Percentiles rank a stretch among this genome's conserved stretches.
phyloP scores from a whole-genome alignment of 148 eudicot genomes.

The Cornus kousa region DNA sequence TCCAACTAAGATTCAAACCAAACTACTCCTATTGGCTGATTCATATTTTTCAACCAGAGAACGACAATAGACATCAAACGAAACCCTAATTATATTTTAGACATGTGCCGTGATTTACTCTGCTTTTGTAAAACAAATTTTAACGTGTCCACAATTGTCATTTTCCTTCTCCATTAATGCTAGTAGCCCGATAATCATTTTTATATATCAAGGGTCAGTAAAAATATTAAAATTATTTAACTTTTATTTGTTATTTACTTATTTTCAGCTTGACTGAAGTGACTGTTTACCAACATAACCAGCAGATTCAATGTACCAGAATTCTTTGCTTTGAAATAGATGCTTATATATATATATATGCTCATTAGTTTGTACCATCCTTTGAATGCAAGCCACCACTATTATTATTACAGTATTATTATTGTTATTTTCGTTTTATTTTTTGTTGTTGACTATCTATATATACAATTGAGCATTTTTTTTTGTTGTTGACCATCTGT shows the following conservation, averaged over 20 bases:
- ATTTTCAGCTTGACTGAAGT: no score
- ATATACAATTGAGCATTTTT: constrained; percentile 3
- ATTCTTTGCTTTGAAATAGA: neutral
- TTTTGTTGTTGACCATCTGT: neutral
- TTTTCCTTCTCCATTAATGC: neutral
- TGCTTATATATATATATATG: neutral
- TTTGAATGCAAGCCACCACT: neutral
- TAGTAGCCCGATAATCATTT: no score
- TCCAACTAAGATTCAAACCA: neutral
- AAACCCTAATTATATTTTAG: neutral
- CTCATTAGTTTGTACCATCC: neutral
- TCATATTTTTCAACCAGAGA: constrained; percentile 2
- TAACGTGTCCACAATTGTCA: neutral
- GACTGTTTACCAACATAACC: neutral
- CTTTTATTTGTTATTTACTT: no score
- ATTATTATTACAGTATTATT: neutral
- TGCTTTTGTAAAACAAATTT: neutral
- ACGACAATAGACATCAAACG: neutral
- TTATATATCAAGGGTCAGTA: no score
- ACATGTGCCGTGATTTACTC: neutral
- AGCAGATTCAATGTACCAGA: constrained; percentile 4
- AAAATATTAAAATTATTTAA: no score
- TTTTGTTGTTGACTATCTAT: neutral
- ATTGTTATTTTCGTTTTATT: no score
- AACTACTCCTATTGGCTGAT: constrained; percentile 1